These are phyloP conservation scores for Alternaria infectoria DNA, from an alignment of 2,329 filamentous ascomycete species.

Conservation along the genomic window DNA sequence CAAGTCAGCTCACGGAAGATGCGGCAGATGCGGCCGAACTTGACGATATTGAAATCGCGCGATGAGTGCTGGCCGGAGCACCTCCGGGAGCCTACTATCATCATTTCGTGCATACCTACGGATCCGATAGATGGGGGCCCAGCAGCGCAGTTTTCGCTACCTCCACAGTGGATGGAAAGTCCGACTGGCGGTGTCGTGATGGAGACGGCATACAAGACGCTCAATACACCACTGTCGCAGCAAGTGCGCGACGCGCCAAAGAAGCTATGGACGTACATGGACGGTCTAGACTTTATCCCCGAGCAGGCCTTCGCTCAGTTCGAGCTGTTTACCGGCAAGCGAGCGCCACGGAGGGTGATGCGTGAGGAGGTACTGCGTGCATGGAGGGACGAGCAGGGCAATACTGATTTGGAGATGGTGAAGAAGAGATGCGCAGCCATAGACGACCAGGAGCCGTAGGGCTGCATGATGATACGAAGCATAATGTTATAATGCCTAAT, in stretches of 20 bases:
- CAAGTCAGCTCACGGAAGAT: slow-evolving; percentile 16
- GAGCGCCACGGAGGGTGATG: slow-evolving; percentile 75
- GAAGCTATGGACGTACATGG: slow-evolving; percentile 75
- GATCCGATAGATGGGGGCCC: slow-evolving; percentile 68
- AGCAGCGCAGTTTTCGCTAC: slow-evolving; percentile 73
- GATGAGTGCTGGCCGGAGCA: slow-evolving; percentile 69
- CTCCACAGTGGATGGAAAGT: slow-evolving; percentile 72
- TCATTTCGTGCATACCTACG: slow-evolving; percentile 77
- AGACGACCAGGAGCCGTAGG: slow-evolving; percentile 43
- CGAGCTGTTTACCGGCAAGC: slow-evolving; percentile 77
- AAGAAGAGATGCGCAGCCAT: slow-evolving; percentile 42
- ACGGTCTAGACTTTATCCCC: slow-evolving; percentile 76
- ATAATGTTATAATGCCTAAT: neutral
- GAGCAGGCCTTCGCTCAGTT: slow-evolving; percentile 85
- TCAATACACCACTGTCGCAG: slow-evolving; percentile 72
- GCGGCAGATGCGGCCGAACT: slow-evolving; percentile 47
- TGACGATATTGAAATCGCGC: slow-evolving; percentile 65
- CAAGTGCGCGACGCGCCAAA: slow-evolving; percentile 68
- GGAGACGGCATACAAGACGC: slow-evolving; percentile 74
- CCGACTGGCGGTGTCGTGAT: slow-evolving; percentile 77
- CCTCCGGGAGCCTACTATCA: slow-evolving; percentile 71
- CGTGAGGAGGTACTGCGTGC: slow-evolving; percentile 63
- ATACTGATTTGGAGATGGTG: slow-evolving; percentile 40
- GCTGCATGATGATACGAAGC: neutral
- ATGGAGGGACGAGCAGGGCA: slow-evolving; percentile 43